Percentiles rank a stretch among this genome's conserved stretches.
Evolutionary conservation across 805 yeast genomes (phyloP).

Genomic region (Candida stauntonica): DNA sequence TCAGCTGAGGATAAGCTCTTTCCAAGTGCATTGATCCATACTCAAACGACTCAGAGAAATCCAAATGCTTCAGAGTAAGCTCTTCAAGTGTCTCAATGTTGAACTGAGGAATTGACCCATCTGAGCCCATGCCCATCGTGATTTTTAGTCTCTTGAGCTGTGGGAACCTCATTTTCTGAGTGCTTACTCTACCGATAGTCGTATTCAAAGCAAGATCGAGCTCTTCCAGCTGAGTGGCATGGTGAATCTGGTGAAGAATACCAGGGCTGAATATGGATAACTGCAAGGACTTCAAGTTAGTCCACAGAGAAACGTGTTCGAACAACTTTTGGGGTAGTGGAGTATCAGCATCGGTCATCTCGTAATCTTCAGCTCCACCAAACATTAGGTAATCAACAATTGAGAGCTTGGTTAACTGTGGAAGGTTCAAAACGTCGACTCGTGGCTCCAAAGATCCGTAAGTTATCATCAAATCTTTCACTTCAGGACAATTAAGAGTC

Average conservation of each 20-base stretch:
- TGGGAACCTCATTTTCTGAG: slow-evolving; percentile 3
- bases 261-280: not conserved
- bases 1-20: slow-evolving; percentile 3
- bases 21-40: not conserved
- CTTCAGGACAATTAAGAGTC: slow-evolving; percentile 3
- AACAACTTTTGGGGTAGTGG: not conserved
- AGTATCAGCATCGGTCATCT: not conserved
- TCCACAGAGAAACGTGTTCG: slow-evolving; percentile 1
- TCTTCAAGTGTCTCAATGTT: slow-evolving; percentile 4
- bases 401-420: slow-evolving; percentile 1
- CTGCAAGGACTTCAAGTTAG: not conserved
- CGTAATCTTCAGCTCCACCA: too few relatives aligned
- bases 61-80: slow-evolving; percentile 1
- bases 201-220: slow-evolving; percentile 1
- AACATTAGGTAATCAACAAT: too few relatives aligned
- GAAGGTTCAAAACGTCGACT: slow-evolving; percentile 3
- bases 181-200: not conserved
- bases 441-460: slow-evolving; percentile 6
- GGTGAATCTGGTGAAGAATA: slow-evolving; percentile 1
- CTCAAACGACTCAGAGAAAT: not conserved
- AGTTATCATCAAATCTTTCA: slow-evolving; percentile 1
- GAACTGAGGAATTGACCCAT: slow-evolving; percentile 7
- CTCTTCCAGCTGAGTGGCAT: slow-evolving; percentile 2
- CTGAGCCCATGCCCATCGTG: slow-evolving; percentile 2
- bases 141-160: slow-evolving; percentile 3